Conservation (phyloP, 73 alveolate species). For the Stentor coeruleus region DNA sequence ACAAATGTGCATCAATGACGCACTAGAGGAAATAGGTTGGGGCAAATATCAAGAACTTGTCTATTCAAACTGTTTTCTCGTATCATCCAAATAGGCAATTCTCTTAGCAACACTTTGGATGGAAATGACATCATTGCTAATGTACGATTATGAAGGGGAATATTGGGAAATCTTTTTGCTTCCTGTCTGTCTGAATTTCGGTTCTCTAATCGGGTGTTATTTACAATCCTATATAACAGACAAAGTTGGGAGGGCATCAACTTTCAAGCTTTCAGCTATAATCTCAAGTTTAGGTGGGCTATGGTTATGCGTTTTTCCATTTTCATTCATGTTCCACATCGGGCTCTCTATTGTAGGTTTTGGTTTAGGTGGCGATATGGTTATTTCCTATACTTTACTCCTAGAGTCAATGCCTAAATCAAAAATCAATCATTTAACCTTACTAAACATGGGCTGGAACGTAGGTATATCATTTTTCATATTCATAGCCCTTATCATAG, state of each 20-base stretch:
- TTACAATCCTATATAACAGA: neutral
- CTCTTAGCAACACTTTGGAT: neutral
- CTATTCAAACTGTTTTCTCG: neutral
- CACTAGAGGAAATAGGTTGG: neutral
- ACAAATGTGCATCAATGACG: neutral
- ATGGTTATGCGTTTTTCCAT: neutral
- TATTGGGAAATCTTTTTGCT: too few species aligned
- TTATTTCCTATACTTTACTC: neutral
- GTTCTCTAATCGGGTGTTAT: neutral
- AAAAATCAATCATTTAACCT: neutral
- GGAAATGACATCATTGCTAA: neutral
- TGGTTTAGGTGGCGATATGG: neutral
- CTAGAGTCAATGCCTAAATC: neutral
- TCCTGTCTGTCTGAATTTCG: neutral
- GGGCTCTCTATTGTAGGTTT: neutral
- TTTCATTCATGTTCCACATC: neutral
- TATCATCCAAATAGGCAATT: neutral
- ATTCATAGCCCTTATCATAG: neutral
- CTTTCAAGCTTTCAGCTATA: neutral
- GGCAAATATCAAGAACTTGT: neutral
- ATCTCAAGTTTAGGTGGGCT: neutral
- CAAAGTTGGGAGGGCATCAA: neutral
- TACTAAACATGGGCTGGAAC: neutral
- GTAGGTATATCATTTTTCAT: neutral
- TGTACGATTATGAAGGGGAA: neutral